Percentiles rank a stretch among this genome's conserved stretches.
Evolutionary conservation across 2,329 filamentous ascomycete species (phyloP).

Genomic region (Calonectria fujianensis): DNA sequence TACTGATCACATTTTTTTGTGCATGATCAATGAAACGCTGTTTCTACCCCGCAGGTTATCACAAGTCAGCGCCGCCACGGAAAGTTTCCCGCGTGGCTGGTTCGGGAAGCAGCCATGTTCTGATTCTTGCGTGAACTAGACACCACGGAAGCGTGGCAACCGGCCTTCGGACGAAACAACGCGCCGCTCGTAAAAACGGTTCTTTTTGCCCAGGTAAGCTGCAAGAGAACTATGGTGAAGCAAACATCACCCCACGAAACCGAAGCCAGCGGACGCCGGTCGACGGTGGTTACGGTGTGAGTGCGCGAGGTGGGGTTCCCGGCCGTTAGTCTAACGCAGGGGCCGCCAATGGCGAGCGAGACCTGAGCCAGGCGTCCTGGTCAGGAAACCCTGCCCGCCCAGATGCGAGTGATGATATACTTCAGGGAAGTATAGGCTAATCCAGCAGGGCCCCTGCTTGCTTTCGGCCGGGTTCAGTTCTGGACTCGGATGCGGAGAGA

Average conservation of each 20-base stretch:
- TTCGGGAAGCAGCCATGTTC: constrained; percentile 37
- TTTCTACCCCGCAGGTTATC: constrained; percentile 46
- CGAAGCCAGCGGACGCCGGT: constrained; percentile 52
- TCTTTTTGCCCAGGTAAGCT: constrained; percentile 40
- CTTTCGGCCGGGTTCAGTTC: constrained; percentile 44
- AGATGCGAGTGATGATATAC: constrained; percentile 50
- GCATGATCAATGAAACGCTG: constrained; percentile 41
- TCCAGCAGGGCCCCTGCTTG: constrained; percentile 34
- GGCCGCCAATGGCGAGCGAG: constrained; percentile 45
- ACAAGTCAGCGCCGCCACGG: constrained; percentile 24
- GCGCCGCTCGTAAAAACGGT: constrained; percentile 26
- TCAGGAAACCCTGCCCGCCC: constrained; percentile 42
- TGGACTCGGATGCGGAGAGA: constrained; percentile 35
- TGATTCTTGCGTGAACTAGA: constrained; percentile 35
- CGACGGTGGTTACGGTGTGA: constrained; percentile 54
- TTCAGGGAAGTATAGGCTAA: constrained; percentile 40
- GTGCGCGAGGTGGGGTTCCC: constrained; percentile 47
- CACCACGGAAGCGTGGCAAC: constrained; percentile 37
- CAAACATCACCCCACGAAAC: constrained; percentile 55
- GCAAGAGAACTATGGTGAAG: constrained; percentile 51
- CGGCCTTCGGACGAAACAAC: constrained; percentile 31
- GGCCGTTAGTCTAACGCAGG: constrained; percentile 52
- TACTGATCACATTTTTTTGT: constrained; percentile 13
- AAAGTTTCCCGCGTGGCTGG: constrained; percentile 39
- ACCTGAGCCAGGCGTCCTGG: constrained; percentile 41